Evolutionary conservation across 306 rosid genomes (phyloP).

Genomic region (Cucumis hystrix): DNA sequence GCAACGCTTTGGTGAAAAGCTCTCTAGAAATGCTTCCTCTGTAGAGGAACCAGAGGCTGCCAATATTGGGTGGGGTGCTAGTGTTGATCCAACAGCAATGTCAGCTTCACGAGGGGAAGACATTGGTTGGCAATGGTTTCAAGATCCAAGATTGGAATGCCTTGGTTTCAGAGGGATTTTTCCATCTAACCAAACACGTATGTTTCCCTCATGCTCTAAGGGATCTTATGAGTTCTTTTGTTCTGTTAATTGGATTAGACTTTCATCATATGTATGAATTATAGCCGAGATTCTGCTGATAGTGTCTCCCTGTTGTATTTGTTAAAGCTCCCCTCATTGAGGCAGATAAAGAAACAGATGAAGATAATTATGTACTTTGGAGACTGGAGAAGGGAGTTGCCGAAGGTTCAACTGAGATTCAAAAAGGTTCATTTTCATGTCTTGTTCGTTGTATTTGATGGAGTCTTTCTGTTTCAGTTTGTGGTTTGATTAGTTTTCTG

Average conservation of each 20-base stretch:
- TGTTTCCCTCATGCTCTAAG: slow-evolving; percentile 14
- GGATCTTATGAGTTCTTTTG: not conserved
- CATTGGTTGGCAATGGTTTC: slow-evolving; percentile 81
- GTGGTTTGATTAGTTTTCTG: not conserved
- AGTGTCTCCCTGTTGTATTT: not conserved
- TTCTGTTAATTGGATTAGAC: not conserved
- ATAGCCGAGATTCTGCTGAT: not conserved
- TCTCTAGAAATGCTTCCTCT: slow-evolving; percentile 23
- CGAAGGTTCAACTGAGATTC: slow-evolving; percentile 84
- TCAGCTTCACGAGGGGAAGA: slow-evolving; percentile 44
- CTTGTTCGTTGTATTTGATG: not conserved
- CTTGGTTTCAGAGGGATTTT: slow-evolving; percentile 93
- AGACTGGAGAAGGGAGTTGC: slow-evolving; percentile 75
- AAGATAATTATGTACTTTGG: slow-evolving; percentile 60
- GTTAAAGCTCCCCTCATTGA: slow-evolving; percentile 76
- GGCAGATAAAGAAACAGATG: slow-evolving; percentile 69
- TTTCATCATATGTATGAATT: not conserved
- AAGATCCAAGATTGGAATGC: slow-evolving; percentile 69
- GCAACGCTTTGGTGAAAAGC: slow-evolving; percentile 61
- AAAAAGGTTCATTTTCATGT: slow-evolving; percentile 39
- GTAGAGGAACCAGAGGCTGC: slow-evolving; percentile 72
- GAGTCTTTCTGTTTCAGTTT: not conserved
- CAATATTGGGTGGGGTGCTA: slow-evolving; percentile 83
- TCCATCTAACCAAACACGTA: slow-evolving; percentile 56
- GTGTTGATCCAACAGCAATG: slow-evolving; percentile 35